Evolutionary conservation across 768 basidiomycete genomes (phyloP), one percentile per base, ranked within the genome.

Genomic region (Mycena sanguinolenta): DNA sequence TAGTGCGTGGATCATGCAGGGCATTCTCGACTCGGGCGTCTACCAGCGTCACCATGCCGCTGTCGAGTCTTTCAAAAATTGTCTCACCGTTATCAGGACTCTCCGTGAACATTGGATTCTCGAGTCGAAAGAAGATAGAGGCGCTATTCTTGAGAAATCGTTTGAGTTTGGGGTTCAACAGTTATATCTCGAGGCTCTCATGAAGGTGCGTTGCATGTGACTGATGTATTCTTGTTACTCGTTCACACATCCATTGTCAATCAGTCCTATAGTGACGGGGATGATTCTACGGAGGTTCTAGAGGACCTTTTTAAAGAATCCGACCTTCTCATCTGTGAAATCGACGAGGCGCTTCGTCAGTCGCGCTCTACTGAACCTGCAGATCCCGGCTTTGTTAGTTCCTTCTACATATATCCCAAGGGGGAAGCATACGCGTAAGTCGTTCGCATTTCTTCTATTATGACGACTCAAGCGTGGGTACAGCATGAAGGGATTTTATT

Each of bases 1-100:
- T 34, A 76, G 75, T 7, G 54, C 58, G 16, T 76, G 75, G 75
- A 75, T 76, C 28, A 73, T 76, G 63, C 42, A 62, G 8, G 74
- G 46, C 49, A 57, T 65, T 5, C 46, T 73, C 14, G 64, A 60
- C 1, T 25, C 21, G 3, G 58, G 27, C 27, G 4, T 69, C n/a
- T 23, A 21, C 2, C 25, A 54, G 17, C 30, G 49, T 13, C 44
- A 59, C 28, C 38, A 67, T n/a, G 70, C 58, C 46, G 69, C 64
- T 10, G 28, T 69, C 19, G 75, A 71, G 25, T 67, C 64, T 39
- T 62, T 49, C 50, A 57, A 61, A 27, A 55, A 62, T 34, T 49
- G 38, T 17, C 58, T 74, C 10, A 38, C 69, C 4, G 63, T 71
- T n/a, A 39, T 76, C n/a, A 63, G 67, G 19, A 61, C 46, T 46